Percentiles rank a stretch among this genome's conserved stretches.
These are phyloP conservation scores for Daldinia loculata DNA, from an alignment of 495 filamentous ascomycete genomes.

Conservation along the genomic window DNA sequence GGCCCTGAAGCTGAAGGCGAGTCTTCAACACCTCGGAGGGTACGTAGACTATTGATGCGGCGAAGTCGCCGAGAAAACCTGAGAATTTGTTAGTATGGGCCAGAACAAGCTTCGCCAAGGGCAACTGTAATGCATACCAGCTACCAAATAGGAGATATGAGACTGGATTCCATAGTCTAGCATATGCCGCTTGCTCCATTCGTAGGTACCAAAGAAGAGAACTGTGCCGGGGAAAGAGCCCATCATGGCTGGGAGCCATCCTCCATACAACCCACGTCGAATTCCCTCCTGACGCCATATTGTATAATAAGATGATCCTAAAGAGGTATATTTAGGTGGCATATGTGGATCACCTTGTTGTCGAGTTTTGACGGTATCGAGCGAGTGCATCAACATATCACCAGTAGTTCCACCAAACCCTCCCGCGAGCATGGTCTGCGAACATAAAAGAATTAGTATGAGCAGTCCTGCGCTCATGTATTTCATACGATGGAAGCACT, in stretches of 20 bases:
- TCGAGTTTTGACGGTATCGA: slow-evolving; percentile 98
- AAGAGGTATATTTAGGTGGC: slow-evolving; percentile 88
- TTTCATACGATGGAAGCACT: slow-evolving; percentile 23
- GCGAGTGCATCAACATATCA: slow-evolving; percentile 98
- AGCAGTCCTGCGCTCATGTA: not conserved
- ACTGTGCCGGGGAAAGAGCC: slow-evolving; percentile 95
- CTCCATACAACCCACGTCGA: slow-evolving; percentile 87
- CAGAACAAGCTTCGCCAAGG: not conserved
- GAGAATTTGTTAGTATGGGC: slow-evolving; percentile 36
- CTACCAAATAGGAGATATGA: slow-evolving; percentile 82
- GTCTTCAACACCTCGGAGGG: slow-evolving; percentile 98
- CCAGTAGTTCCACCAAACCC: slow-evolving; percentile 90
- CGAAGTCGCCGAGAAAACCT: slow-evolving; percentile 92
- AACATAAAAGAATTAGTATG: slow-evolving; percentile 25
- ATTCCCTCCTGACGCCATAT: slow-evolving; percentile 94
- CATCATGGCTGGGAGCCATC: slow-evolving; percentile 85
- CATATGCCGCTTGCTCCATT: slow-evolving; percentile 91
- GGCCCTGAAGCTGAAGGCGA: slow-evolving; percentile 90
- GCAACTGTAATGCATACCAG: slow-evolving; percentile 62
- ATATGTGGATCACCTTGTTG: slow-evolving; percentile 95
- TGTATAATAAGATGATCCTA: slow-evolving; percentile 86
- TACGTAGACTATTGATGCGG: slow-evolving; percentile 91
- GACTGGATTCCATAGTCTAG: slow-evolving; percentile 81
- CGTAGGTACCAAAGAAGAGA: slow-evolving; percentile 95
- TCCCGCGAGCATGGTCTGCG: slow-evolving; percentile 91